Evolutionary conservation across 2,329 filamentous ascomycete genomes (phyloP).

Genomic region (Dothideomycetes sp.): DNA sequence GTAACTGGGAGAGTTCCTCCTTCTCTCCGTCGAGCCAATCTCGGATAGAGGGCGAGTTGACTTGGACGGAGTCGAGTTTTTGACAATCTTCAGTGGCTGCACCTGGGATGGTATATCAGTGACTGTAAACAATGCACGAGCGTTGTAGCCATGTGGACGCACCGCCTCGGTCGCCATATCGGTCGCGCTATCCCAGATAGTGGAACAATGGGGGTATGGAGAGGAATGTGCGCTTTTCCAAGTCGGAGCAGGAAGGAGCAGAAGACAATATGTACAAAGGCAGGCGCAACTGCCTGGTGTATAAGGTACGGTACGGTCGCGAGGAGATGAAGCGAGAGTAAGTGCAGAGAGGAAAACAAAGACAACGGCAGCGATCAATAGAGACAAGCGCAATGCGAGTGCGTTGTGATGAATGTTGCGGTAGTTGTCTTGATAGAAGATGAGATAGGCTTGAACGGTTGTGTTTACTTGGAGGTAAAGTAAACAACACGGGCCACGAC

Average conservation of each 20-base stretch:
- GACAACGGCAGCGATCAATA: too few relatives aligned
- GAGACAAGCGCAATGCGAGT: background rate
- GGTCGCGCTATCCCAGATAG: slow-evolving; percentile 3
- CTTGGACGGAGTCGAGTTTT: slow-evolving; percentile 44
- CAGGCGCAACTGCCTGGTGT: background rate
- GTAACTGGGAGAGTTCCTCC: slow-evolving; percentile 88
- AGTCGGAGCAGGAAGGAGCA: too few relatives aligned
- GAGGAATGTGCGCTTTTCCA: slow-evolving; percentile 21
- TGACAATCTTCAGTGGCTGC: slow-evolving; percentile 70
- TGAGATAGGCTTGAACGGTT: too few relatives aligned
- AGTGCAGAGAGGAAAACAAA: too few relatives aligned
- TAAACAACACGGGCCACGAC: too few relatives aligned
- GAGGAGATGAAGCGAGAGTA: too few relatives aligned
- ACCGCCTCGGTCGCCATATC: slow-evolving; percentile 33
- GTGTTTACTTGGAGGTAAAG: too few relatives aligned
- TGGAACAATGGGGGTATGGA: slow-evolving; percentile 5
- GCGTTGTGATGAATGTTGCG: background rate
- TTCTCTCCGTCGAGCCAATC: slow-evolving; percentile 72
- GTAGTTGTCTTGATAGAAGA: background rate
- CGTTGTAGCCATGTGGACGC: too few relatives aligned
- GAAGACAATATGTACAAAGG: background rate
- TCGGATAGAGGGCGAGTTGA: slow-evolving; percentile 67
- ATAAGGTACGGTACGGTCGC: too few relatives aligned
- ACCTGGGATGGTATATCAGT: slow-evolving; percentile 40
- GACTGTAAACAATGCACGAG: too few relatives aligned